Percentiles rank a stretch among this genome's conserved stretches.
These are phyloP conservation scores for Cadophora sp. DNA, from an alignment of 2,329 filamentous ascomycete species.

Conservation along the genomic window DNA sequence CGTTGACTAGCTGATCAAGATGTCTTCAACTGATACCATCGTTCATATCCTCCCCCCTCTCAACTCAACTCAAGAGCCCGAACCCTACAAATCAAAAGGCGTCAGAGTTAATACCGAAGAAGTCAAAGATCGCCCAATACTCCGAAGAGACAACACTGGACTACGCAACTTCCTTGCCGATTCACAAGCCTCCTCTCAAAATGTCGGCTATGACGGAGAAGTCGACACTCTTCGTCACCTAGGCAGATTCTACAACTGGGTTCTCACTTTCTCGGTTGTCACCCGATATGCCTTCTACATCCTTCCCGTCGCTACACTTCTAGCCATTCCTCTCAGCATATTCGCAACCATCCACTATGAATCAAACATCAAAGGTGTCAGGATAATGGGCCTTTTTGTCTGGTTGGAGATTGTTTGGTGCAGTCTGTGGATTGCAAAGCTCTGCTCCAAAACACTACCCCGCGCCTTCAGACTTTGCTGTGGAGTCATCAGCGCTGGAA, in stretches of 20 bases:
- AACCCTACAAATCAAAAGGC: slow-evolving; percentile 7
- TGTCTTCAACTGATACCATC: slow-evolving; percentile 23
- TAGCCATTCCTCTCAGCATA: slow-evolving; percentile 66
- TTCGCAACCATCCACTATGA: slow-evolving; percentile 75
- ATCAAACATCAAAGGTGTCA: slow-evolving; percentile 76
- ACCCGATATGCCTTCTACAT: slow-evolving; percentile 73
- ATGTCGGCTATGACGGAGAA: slow-evolving; percentile 56
- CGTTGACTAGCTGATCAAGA: background rate
- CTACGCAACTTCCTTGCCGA: slow-evolving; percentile 39
- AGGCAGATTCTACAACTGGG: slow-evolving; percentile 67
- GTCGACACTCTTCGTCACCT: slow-evolving; percentile 59
- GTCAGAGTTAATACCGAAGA: slow-evolving; percentile 9
- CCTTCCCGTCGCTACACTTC: slow-evolving; percentile 64
- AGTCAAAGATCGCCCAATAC: background rate
- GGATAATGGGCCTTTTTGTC: slow-evolving; percentile 66
- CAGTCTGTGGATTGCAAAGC: slow-evolving; percentile 68
- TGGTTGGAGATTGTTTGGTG: slow-evolving; percentile 73
- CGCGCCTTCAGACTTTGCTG: slow-evolving; percentile 69
- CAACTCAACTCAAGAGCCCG: background rate
- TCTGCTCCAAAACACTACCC: slow-evolving; percentile 67
- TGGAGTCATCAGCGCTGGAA: slow-evolving; percentile 71
- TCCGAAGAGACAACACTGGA: slow-evolving; percentile 18
- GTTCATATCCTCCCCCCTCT: slow-evolving; percentile 12
- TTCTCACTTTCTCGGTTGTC: slow-evolving; percentile 66
- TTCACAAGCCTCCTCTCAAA: slow-evolving; percentile 47